Evolutionary conservation across 2,329 filamentous ascomycete species (phyloP), one percentile per base, ranked within the genome.

Genomic region (Xylaria sp.): DNA sequence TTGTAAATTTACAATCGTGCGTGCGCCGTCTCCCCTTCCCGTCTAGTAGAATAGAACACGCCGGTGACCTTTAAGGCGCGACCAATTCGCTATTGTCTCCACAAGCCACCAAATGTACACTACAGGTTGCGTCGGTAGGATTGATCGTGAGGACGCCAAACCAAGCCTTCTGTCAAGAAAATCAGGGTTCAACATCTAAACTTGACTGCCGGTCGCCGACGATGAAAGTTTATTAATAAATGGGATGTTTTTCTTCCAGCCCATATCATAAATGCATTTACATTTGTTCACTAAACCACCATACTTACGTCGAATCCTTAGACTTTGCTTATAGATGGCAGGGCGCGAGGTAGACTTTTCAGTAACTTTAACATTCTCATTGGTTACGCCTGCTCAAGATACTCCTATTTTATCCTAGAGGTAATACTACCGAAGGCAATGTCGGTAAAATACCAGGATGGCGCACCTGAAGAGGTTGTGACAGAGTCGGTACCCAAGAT

Each of bases 401-500:
- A n/a, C n/a, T n/a, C n/a, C n/a, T n/a, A n/a, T 23, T 12, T 21
- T 4, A n/a, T 4, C 15, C 21, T n/a, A n/a, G n/a, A n/a, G n/a
- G n/a, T n/a, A n/a, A n/a, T n/a, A n/a, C n/a, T n/a, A n/a, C n/a
- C n/a, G n/a, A n/a, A n/a, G n/a, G 28, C 46, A 40, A 58, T 64
- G 53, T 3, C 31, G 25, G 35, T 17, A 21, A 47, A 43, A 4
- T 23, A 49, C 19, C 49, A n/a, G 6, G 21, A 51, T 4, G 7
- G 2, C 7, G 50, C 21, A 17, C 57, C 57, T 57, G 43, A 61
- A 19, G 45, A 51, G 2, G 33, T 55, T 12, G 33, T 37, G 53
- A 42, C 60, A 19, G 42, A 59, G 8, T 63, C 63, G 15, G 53
- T 47, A 4, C 65, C 57, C 25, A 79, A 78, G 67, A 73, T 85